A percentile compares a stretch with the other conserved stretches of the same genome.
Conservation (phyloP, 2,329 filamentous ascomycete genomes). For the Grosmannia huntii region DNA sequence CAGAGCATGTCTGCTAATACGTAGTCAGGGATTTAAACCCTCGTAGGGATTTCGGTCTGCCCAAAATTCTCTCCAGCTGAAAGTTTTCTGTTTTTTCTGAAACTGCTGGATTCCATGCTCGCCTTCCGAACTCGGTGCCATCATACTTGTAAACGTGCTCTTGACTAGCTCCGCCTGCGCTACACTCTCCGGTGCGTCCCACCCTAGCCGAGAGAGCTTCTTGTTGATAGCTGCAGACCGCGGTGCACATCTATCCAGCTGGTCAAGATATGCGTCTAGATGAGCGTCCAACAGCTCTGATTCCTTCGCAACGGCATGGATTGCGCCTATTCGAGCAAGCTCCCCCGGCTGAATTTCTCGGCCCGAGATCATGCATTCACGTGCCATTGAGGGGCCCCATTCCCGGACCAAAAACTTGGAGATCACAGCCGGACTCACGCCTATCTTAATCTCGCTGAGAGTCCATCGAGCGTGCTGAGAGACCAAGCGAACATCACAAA, state of each 20-base stretch:
- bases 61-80: constrained; percentile 4
- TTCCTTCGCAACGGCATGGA: neutral
- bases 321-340: neutral
- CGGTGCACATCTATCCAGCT: neutral
- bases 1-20: neutral
- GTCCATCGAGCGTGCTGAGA: neutral
- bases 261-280: neutral
- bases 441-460: neutral
- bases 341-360: neutral
- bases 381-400: neutral
- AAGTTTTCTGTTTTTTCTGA: neutral
- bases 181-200: constrained; percentile 1
- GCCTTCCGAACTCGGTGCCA: constrained; percentile 1
- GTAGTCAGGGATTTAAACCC: neutral
- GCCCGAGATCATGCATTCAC: neutral
- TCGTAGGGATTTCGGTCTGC: neutral
- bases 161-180: neutral
- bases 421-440: neutral
- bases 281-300: neutral
- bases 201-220: constrained; percentile 1
- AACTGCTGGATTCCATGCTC: constrained; percentile 4
- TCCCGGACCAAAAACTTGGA: constrained; percentile 1
- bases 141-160: constrained; percentile 2
- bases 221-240: constrained; percentile 5
- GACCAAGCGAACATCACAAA: neutral